Evolutionary conservation across 2,329 filamentous ascomycete genomes (phyloP).

Genomic region (Apiospora phragmitis): DNA sequence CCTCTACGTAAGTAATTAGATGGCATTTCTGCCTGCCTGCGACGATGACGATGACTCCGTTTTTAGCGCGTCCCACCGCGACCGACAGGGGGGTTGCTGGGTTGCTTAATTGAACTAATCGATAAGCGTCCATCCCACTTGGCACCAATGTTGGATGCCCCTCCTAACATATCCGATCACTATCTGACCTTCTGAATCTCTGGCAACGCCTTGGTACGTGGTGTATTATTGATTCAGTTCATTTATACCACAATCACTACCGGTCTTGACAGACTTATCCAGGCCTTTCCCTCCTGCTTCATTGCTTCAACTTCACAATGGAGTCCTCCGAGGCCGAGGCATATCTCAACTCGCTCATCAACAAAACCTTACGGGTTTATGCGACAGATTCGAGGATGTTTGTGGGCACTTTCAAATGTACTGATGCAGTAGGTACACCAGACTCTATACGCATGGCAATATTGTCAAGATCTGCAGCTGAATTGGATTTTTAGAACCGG

Average conservation of each 20-base stretch:
- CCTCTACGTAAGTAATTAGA: background rate
- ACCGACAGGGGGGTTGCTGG: too few species aligned
- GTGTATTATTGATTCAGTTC: background rate
- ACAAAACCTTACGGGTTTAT: constrained; percentile 76
- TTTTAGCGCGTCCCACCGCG: constrained; percentile 9
- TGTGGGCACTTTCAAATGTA: constrained; percentile 89
- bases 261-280: background rate
- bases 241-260: background rate
- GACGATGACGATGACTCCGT: constrained; percentile 7
- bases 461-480: background rate
- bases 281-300: background rate
- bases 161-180: background rate
- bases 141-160: background rate
- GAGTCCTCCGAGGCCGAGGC: constrained; percentile 43
- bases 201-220: background rate
- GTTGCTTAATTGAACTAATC: background rate
- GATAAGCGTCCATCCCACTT: constrained; percentile 6
- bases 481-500: constrained; percentile 59
- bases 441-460: background rate
- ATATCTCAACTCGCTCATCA: constrained; percentile 68
- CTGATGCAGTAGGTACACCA: constrained; percentile 69
- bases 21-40: constrained; percentile 9
- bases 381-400: constrained; percentile 87
- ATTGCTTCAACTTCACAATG: background rate
- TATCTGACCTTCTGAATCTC: background rate